Conservation (phyloP, 495 filamentous ascomycete genomes). For the Cairneyella variabilis region DNA sequence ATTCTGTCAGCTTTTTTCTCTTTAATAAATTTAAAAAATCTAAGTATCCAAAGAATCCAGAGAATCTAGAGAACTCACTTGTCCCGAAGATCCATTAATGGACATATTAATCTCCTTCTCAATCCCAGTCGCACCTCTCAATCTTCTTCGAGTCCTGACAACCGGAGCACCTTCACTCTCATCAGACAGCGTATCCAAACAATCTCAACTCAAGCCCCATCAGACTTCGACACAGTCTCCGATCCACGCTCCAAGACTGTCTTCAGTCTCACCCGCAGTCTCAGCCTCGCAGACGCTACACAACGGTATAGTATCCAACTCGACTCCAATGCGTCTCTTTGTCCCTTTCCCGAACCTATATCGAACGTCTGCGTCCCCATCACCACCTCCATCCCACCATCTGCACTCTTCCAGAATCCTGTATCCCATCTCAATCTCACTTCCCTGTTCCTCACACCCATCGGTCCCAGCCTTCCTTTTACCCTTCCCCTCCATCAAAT, state of each 20-base stretch:
- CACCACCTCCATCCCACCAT: no score
- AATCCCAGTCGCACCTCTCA: conserved; percentile 9
- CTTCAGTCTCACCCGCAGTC: conserved; percentile 2
- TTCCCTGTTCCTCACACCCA: conserved; percentile 24
- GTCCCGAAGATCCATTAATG: conserved; percentile 7
- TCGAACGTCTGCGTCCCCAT: neutral
- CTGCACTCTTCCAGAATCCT: no score
- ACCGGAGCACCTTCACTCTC: neutral
- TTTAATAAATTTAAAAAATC: neutral
- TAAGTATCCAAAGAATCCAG: neutral
- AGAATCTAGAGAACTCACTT: neutral
- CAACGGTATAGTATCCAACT: conserved; percentile 20
- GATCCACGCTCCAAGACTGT: conserved; percentile 16
- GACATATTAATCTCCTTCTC: conserved; percentile 1
- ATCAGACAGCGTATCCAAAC: conserved; percentile 14
- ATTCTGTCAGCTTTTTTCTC: neutral
- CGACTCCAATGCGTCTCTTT: conserved; percentile 14
- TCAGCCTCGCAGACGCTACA: conserved; percentile 19
- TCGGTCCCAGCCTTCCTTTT: conserved; percentile 30
- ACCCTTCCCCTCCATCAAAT: conserved; percentile 29
- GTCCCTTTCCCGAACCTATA: neutral
- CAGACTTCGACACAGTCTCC: conserved; percentile 17
- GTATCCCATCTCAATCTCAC: neutral
- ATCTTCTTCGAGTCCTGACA: neutral
- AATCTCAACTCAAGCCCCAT: conserved; percentile 21